Evolutionary conservation across 352 stramenopile genomes (phyloP), one percentile per base, ranked within the genome.

Genomic region (Phytopythium mirpurense): DNA sequence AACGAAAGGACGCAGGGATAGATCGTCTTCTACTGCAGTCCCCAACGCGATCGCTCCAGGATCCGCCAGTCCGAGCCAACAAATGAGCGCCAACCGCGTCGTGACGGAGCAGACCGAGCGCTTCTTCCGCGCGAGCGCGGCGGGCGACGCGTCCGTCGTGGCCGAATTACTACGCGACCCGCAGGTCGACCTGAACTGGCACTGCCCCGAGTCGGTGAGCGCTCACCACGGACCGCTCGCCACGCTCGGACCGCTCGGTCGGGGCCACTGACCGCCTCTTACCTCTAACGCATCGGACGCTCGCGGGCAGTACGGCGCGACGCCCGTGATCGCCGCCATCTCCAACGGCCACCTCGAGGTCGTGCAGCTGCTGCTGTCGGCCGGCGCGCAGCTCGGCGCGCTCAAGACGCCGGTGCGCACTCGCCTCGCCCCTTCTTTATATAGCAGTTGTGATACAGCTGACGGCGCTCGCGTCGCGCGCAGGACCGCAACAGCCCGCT

Each of bases 401-500:
- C 58, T 87, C 35, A 88, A 88, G 63, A 92, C 75, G 3, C 82
- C 82, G 23, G 81, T 92, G 54, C 21, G 64, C 47, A 34, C 19
- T 8, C 18, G 7, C n/a, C 9, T 21, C 7, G 0, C 32, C 19
- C n/a, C n/a, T n/a, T n/a, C n/a, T n/a, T n/a, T n/a, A n/a, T n/a
- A n/a, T n/a, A n/a, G n/a, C n/a, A n/a, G n/a, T n/a, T n/a, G n/a
- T n/a, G n/a, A n/a, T n/a, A n/a, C n/a, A n/a, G n/a, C n/a, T n/a
- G n/a, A n/a, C n/a, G n/a, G n/a, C n/a, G n/a, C n/a, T n/a, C n/a
- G n/a, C n/a, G n/a, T 35, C 18, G 44, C 14, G 1, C 50, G n/a
- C 63, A 91, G 81, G 78, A 90, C 43, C 74, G 66, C 51, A 92
- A 92, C 37, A 90, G 72, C 37, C 77, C 82, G 10, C 63, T 92